A percentile compares a stretch with the other conserved stretches of the same genome.
These are phyloP conservation scores for Candida buenavistaensis DNA, from an alignment of 1,139 yeast genomes.

Conservation along the genomic window DNA sequence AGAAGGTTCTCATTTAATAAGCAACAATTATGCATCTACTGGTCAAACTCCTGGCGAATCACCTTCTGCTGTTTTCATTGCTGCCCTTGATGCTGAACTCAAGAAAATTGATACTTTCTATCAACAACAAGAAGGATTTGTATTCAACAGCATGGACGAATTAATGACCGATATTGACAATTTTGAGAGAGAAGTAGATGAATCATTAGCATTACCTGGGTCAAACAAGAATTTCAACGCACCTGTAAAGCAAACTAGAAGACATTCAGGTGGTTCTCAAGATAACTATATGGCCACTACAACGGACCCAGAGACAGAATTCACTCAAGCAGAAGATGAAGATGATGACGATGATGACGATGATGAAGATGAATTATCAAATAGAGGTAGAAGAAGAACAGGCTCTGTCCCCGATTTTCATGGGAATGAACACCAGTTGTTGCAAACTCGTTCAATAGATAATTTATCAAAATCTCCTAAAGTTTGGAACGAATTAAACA, in stretches of 20 bases:
- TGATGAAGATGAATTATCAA: conserved; percentile 11
- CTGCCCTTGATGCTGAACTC: conserved; percentile 59
- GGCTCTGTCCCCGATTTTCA: conserved; percentile 14
- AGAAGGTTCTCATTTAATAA: conserved; percentile 26
- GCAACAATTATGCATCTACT: conserved; percentile 23
- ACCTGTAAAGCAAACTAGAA: conserved; percentile 9
- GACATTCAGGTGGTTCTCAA: conserved; percentile 19
- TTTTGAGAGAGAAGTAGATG: conserved; percentile 37
- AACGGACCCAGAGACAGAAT: conserved; percentile 37
- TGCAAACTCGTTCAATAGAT: conserved; percentile 36
- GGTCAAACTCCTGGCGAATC: conserved; percentile 21
- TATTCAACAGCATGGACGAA: conserved; percentile 50
- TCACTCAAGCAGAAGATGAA: conserved; percentile 26
- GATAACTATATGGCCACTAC: conserved; percentile 19
- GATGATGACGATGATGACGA: conserved; percentile 31
- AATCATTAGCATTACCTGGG: conserved; percentile 11
- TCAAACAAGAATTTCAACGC: conserved; percentile 4
- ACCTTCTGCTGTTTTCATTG: conserved; percentile 41
- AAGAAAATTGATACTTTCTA: conserved; percentile 62
- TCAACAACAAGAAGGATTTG: conserved; percentile 48
- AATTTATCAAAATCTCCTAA: conserved; percentile 37
- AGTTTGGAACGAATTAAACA: conserved; percentile 33
- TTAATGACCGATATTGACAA: conserved; percentile 51
- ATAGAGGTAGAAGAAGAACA: conserved; percentile 10
- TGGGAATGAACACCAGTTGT: conserved; percentile 13